Base-by-base conservation (phyloP, 257 asterid genomes). In the Jacaranda mimosifolia region DNA sequence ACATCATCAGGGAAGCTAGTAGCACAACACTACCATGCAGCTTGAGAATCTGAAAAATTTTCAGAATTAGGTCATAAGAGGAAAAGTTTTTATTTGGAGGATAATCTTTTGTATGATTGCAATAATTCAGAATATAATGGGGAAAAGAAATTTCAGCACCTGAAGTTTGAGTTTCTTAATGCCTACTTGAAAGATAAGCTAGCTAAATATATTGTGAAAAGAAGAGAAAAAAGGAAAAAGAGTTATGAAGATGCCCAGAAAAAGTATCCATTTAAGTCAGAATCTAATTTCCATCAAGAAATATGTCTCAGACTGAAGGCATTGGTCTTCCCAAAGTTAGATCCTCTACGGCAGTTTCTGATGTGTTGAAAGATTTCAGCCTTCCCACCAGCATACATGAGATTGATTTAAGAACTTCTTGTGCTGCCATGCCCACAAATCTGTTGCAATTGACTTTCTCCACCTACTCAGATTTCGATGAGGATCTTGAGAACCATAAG, bases 1-100 rank as follows among this genome's bases (percentile, higher is more conserved):
- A 85, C 90, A 80, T 88, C 97, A 53, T 86, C 90, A 0, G 98
- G 99, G 80, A 92, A 85, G 81, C 83, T 94, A 72, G 98, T 92
- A 77, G 86, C 87, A 39, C 92, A 88, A 82, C 84, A 76, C 83
- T 94, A 89, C 79, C 43, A 18, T 55, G 94, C 94, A 8, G 81
- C 70, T 19, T 79, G 88, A 90, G 85, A 86, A 62, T 52, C 83
- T 10, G 83, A 80, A 53, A 79, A 71, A 10, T 13, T 45, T 77
- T 78, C 77, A 0, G 76, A 63, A 74, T 75, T 72, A 76, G 69
- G 84, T 42, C 90, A 87, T 79, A 84, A 79, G 75, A 82, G 86
- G 83, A 80, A 82, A 65, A 65, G 57, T 46, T 40, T 49, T 66
- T n/a, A 60, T 58, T 81, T 68, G 62, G 87, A 83, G 76, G 82